Evolutionary conservation across 2,329 filamentous ascomycete genomes (phyloP), one percentile per base, ranked within the genome.

Genomic region (Xylariaceae sp.): DNA sequence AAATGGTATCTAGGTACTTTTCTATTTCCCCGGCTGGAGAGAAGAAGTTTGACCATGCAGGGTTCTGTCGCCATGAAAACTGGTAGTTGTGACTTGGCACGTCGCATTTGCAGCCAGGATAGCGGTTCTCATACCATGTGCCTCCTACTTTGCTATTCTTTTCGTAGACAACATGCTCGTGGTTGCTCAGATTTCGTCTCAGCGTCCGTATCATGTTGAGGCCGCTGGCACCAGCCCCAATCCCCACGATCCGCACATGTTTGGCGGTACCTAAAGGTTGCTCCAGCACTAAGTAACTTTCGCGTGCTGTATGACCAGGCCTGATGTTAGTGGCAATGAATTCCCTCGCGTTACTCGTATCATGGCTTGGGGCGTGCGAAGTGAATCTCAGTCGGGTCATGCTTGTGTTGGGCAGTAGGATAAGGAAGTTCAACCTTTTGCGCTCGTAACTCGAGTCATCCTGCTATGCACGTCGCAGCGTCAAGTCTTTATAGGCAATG

Each of bases 41-140:
- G 58, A 79, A 83, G 60, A 83, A 80, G 48, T 75, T 74, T 15
- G 74, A 72, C 81, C 82, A 86, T 36, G 74, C 71, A 6, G 74
- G 75, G 60, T 84, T 85, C 2, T 76, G 77, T 47, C 76, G 72
- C 75, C 78, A 84, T 2, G 78, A 78, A 59, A 81, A 83, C 59
- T 82, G 81, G 59, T 85, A 85, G 63, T 78, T 82, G 65, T 83
- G 80, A 58, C 73, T 76, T 10, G 77, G 77, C 30, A 81, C 71
- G 60, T 81, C 80, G 59, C 77, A 82, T 46, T 69, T 69, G 56
- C 78, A 81, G 11, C 79, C 79, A 0, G 80, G 80, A 52, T 83
- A 83, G 17, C 72, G 68, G 58, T 81, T 82, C 59, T 82, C 80
- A 53, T 73, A 72, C 80, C 80, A 83, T 0, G 79, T 82, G 2